phyloP scores from a whole-genome alignment of 75 land plant genomes.

The Ceratopteris richardii region DNA sequence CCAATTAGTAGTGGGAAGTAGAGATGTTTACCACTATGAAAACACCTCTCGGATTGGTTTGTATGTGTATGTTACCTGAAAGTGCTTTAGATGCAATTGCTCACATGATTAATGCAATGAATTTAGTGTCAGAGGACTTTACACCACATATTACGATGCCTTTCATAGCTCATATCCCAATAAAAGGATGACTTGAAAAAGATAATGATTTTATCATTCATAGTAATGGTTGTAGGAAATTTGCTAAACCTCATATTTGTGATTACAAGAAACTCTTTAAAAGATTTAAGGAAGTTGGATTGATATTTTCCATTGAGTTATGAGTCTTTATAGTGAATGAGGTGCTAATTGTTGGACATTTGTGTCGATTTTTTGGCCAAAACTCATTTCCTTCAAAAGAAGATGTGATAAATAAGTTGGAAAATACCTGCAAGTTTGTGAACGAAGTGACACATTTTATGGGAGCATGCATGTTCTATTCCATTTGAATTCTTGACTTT shows the following conservation, averaged over 20 bases:
- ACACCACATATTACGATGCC: constrained; percentile 7
- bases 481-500: neutral
- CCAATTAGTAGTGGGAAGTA: constrained; percentile 1
- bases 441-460: neutral
- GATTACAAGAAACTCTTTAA: neutral
- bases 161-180: constrained; percentile 11
- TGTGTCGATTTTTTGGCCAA: constrained; percentile 1
- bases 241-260: neutral
- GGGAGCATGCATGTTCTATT: constrained; percentile 6
- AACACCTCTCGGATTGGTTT: neutral
- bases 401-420: neutral
- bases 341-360: neutral
- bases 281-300: neutral
- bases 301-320: neutral
- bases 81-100: neutral
- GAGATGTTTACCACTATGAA: constrained; percentile 3
- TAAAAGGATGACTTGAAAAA: constrained; percentile 9
- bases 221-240: neutral
- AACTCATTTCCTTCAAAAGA: neutral
- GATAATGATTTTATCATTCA: constrained; percentile 1
- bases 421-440: neutral
- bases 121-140: neutral
- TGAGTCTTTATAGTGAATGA: neutral
- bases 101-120: neutral
- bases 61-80: constrained; percentile 3